phyloP scores from a whole-genome alignment of 2,329 filamentous ascomycete genomes.

The Biscogniauxia mediterranea region DNA sequence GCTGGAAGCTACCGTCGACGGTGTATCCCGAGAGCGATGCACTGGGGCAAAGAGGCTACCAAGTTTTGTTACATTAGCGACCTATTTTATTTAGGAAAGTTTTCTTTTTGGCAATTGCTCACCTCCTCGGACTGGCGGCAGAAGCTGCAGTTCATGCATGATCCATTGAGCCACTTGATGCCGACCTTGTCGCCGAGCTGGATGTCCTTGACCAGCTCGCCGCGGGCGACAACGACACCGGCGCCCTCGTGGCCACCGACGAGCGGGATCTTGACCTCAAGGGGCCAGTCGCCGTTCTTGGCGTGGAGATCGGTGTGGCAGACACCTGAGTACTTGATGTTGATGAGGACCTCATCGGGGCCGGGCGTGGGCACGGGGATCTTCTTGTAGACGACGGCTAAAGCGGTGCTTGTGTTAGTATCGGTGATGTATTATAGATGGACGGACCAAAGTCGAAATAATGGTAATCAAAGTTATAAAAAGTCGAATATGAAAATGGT shows the following conservation, averaged over 20 bases:
- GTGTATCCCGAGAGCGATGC: conserved; percentile 84
- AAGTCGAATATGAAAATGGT: conserved; percentile 8
- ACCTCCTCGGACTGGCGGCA: conserved; percentile 74
- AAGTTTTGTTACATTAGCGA: background rate
- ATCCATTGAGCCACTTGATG: conserved; percentile 91
- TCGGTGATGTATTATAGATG: too few species aligned
- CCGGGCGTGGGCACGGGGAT: conserved; percentile 80
- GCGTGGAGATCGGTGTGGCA: conserved; percentile 84
- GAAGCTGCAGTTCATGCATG: conserved; percentile 79
- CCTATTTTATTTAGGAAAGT: too few species aligned
- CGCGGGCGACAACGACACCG: conserved; percentile 77
- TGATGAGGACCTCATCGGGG: conserved; percentile 87
- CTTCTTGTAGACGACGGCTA: conserved; percentile 69
- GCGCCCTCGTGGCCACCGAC: conserved; percentile 81
- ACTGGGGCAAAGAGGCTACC: conserved; percentile 67
- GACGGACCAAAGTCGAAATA: too few species aligned
- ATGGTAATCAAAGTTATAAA: background rate
- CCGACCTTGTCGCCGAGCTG: conserved; percentile 82
- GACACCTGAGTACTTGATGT: conserved; percentile 86
- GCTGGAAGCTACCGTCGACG: conserved; percentile 89
- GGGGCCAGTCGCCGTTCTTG: conserved; percentile 86
- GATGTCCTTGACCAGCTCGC: conserved; percentile 73
- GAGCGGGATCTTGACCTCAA: conserved; percentile 77
- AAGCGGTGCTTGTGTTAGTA: conserved; percentile 10
- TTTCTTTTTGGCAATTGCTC: background rate